phyloP scores from a whole-genome alignment of 225 moss, liverwort and hornwort species.

The Straminergon stramineum region DNA sequence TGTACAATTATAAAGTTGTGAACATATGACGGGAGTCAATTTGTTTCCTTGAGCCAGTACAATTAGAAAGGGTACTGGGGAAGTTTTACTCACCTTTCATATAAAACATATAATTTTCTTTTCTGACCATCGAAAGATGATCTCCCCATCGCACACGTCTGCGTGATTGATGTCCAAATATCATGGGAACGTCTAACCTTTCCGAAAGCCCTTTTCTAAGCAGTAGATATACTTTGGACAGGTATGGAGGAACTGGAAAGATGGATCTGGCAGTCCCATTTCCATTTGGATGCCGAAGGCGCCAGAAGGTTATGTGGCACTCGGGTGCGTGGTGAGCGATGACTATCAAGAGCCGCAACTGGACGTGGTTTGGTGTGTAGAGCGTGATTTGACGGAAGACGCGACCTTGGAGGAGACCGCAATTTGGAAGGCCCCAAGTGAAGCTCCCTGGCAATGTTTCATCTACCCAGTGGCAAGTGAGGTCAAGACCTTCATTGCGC shows the following conservation, averaged over 20 bases:
- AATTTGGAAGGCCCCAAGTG: slow-evolving; percentile 61
- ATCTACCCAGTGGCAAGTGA: slow-evolving; percentile 59
- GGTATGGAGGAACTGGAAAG: slow-evolving; percentile 98
- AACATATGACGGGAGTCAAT: background rate
- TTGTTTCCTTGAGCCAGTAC: background rate
- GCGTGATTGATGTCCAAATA: background rate
- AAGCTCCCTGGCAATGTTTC: slow-evolving; percentile 73
- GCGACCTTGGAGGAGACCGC: slow-evolving; percentile 33
- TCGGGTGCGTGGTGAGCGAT: slow-evolving; percentile 71
- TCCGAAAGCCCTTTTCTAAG: background rate
- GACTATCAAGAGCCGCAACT: slow-evolving; percentile 66
- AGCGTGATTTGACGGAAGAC: slow-evolving; percentile 33
- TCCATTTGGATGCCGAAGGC: slow-evolving; percentile 88
- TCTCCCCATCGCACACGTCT: background rate
- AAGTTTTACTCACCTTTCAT: background rate
- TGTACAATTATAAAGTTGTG: background rate
- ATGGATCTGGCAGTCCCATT: slow-evolving; percentile 57
- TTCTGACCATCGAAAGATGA: background rate
- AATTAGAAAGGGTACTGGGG: background rate
- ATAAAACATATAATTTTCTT: background rate
- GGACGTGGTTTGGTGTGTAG: slow-evolving; percentile 70
- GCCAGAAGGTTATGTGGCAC: slow-evolving; percentile 67
- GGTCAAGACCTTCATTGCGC: slow-evolving; percentile 59
- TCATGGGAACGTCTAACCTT: background rate
- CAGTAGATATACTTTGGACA: background rate